Conservation (phyloP, 2,329 filamentous ascomycete genomes). For the Ophiostoma fasciatum region DNA sequence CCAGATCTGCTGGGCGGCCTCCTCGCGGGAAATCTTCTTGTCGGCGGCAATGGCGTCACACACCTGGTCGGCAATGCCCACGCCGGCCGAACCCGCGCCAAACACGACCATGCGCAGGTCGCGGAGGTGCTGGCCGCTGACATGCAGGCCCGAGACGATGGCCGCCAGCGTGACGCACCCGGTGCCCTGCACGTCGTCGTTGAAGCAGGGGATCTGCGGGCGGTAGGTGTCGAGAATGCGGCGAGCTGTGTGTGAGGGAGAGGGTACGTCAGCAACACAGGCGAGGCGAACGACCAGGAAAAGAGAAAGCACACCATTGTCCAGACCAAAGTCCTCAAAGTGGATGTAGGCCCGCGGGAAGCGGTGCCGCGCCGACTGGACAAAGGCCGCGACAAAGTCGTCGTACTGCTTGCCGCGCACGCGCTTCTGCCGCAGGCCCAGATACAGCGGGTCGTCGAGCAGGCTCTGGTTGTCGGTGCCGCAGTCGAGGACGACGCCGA, state of each 20-base stretch:
- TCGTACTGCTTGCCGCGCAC: constrained; percentile 61
- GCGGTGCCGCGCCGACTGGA: constrained; percentile 48
- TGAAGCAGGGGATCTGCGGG: constrained; percentile 66
- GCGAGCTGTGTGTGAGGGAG: constrained; percentile 31
- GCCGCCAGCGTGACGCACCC: constrained; percentile 77
- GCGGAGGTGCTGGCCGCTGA: constrained; percentile 48
- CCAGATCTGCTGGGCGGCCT: constrained; percentile 71
- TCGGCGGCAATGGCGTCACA: constrained; percentile 63
- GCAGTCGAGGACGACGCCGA: constrained; percentile 74
- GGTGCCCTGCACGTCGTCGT: constrained; percentile 71
- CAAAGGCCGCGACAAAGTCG: constrained; percentile 60
- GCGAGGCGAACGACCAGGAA: fast-evolving
- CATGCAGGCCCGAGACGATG: constrained; percentile 60
- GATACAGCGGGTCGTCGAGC: constrained; percentile 62
- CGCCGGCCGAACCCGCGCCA: constrained; percentile 68
- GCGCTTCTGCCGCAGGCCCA: constrained; percentile 55
- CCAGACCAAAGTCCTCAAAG: constrained; percentile 76
- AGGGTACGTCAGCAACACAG: neutral
- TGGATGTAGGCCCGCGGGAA: constrained; percentile 76
- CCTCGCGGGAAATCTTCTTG: constrained; percentile 49
- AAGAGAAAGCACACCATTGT: constrained; percentile 37
- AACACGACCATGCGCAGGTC: constrained; percentile 64
- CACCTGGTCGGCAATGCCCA: constrained; percentile 75
- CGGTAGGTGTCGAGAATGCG: constrained; percentile 65
- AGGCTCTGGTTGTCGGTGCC: constrained; percentile 70